Base-by-base conservation (phyloP, 1,284 basidiomycete genomes). In the Boletellus dicymbophilus region DNA sequence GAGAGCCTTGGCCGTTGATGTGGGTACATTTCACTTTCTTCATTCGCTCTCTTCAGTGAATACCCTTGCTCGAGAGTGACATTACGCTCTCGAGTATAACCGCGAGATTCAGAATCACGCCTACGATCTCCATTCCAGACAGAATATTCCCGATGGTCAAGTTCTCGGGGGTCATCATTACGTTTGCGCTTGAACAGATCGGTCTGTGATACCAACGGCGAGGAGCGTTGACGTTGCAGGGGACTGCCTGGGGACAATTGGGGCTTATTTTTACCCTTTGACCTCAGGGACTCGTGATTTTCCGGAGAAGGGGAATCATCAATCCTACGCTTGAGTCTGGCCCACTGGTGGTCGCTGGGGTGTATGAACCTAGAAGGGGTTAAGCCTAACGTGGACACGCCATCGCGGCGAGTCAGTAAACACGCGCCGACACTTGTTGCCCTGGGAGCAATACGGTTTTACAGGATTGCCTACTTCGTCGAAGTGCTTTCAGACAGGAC, bases 301-400 rank as follows among this genome's bases (percentile, higher is more conserved):
- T 53, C 50, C 12, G 59, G 55, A 9, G 49, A 54, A 21, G 59
- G 53, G 15, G 54, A 50, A 31, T 46, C 52, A 12, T 55, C 50
- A 21, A 39, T 53, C 34, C 55, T 58, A 50, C 55, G 54, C 27
- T 58, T 68, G 20, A 66, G 50, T 43, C 65, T 67, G 18, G 61
- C 56, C 79, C 78, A 79, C 48, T 73, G 69, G 33, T 65, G 51
- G 57, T 81, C 78, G 37, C 60, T 66, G 26, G 80, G 79, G 53
- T 81, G 79, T 36, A 81, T 72, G 57, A 80, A 82, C 27, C 79
- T 82, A 54, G 48, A 54, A 43, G 26, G 18, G 23, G 46, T 51
- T 53, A 49, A 44, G 48, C 44, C 25, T 48, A 36, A 38, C 36
- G 42, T 46, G 44, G n/a, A n/a, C n/a, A 38, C 58, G 28, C 53